Evolutionary conservation across 2,329 filamentous ascomycete species (phyloP), one percentile per base, ranked within the genome.

Genomic region (Rasamsonia emersonii): DNA sequence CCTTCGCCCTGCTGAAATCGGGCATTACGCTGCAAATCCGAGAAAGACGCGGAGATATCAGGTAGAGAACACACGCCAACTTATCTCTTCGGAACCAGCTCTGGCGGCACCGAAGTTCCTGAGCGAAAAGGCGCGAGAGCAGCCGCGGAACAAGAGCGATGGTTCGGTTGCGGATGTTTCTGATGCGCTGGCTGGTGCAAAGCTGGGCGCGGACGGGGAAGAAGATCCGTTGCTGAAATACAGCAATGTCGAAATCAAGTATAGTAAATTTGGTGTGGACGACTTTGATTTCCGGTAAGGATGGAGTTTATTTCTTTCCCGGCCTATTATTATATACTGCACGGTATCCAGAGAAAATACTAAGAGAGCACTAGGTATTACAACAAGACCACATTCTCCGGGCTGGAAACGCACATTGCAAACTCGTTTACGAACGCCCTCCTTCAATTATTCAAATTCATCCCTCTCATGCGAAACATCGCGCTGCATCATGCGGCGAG

Each of bases 241-340:
- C 57, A 79, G 83, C 42, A 88, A 86, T 48, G 83, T 95, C 8
- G 89, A 96, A 57, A 98, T 98, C 63, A 95, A 95, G 56, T 98
- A 96, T 65, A 95, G 89, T 68, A 93, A 86, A 54, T 98, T 95
- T 58, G 91, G 91, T 13, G 86, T 98, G n/a, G 89, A 96, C 50
- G 93, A 98, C 58, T 98, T 98, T 56, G 91, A 98, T 58, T 98
- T 98, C 61, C 82, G 82, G 78, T 95, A 82, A 58, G 95, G 84
- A 66, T 93, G 91, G 58, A 82, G n/a, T n/a, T n/a, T n/a, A n/a
- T n/a, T n/a, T n/a, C n/a, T n/a, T n/a, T n/a, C n/a, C n/a, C n/a
- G n/a, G n/a, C n/a, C n/a, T n/a, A n/a, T n/a, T n/a, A n/a, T n/a
- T n/a, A n/a, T n/a, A n/a, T n/a, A n/a, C n/a, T n/a, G n/a, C n/a